phyloP scores from a whole-genome alignment of 225 moss, liverwort and hornwort species.

The Physcomitrellopsis africana region DNA sequence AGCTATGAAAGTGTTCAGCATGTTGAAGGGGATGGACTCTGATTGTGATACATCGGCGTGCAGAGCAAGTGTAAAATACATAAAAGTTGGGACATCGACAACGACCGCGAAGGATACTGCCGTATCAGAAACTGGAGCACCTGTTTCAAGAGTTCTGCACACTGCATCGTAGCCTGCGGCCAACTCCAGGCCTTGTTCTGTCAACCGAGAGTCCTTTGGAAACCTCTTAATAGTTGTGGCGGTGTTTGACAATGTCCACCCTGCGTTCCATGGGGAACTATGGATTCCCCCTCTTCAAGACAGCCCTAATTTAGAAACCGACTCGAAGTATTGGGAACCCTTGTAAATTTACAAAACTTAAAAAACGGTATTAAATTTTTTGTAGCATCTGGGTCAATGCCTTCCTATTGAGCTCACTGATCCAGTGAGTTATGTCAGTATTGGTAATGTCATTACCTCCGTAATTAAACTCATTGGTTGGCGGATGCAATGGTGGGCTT shows the following conservation, averaged over 20 bases:
- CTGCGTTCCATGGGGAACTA: slow-evolving; percentile 34
- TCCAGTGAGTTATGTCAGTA: background rate
- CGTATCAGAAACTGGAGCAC: slow-evolving; percentile 31
- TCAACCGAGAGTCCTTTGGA: slow-evolving; percentile 24
- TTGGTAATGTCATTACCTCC: slow-evolving; percentile 2
- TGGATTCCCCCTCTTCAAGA: slow-evolving; percentile 1
- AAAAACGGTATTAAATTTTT: slow-evolving; percentile 25
- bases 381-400: slow-evolving; percentile 9
- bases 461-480: background rate
- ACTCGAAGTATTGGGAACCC: slow-evolving; percentile 19
- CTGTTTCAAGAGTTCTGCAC: slow-evolving; percentile 39
- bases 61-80: slow-evolving; percentile 57
- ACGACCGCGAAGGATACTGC: slow-evolving; percentile 16
- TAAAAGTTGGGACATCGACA: slow-evolving; percentile 43
- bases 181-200: background rate
- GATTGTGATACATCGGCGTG: slow-evolving; percentile 21
- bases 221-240: slow-evolving; percentile 38
- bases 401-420: background rate
- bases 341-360: slow-evolving; percentile 37
- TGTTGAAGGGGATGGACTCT: background rate
- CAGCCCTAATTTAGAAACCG: slow-evolving; percentile 23
- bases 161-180: slow-evolving; percentile 31
- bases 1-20: background rate
- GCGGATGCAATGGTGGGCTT: background rate
- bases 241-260: slow-evolving; percentile 57